These are phyloP conservation scores for Monilinia vaccinii-corymbosi DNA, from an alignment of 2,329 filamentous ascomycete genomes.

Conservation along the genomic window DNA sequence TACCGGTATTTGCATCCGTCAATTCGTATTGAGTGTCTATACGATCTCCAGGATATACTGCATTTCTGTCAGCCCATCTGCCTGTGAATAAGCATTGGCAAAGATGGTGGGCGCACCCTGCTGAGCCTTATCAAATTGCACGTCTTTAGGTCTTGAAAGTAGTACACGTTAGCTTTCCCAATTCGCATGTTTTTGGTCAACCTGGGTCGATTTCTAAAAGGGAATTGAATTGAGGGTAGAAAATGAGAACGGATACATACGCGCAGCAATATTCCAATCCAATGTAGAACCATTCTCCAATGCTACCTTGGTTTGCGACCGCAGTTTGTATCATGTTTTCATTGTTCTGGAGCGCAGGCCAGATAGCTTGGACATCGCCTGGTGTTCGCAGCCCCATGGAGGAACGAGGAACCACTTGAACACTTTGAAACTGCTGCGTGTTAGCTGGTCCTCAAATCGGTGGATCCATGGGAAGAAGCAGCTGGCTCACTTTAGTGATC, in stretches of 20 bases:
- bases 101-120: background rate
- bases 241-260: background rate
- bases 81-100: background rate
- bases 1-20: background rate
- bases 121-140: background rate
- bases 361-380: background rate
- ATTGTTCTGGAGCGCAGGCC: conserved; percentile 2
- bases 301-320: background rate
- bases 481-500: background rate
- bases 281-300: conserved; percentile 4
- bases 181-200: background rate
- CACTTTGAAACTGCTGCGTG: background rate
- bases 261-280: background rate
- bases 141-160: background rate
- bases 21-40: background rate
- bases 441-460: background rate
- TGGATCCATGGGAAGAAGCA: too few relatives aligned
- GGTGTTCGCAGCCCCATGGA: background rate
- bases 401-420: background rate
- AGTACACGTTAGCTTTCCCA: background rate
- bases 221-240: background rate
- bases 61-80: background rate
- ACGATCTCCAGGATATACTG: background rate
- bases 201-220: background rate
- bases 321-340: background rate